These are phyloP conservation scores for Lentinula sp. DNA, from an alignment of 768 basidiomycete genomes.

Conservation along the genomic window DNA sequence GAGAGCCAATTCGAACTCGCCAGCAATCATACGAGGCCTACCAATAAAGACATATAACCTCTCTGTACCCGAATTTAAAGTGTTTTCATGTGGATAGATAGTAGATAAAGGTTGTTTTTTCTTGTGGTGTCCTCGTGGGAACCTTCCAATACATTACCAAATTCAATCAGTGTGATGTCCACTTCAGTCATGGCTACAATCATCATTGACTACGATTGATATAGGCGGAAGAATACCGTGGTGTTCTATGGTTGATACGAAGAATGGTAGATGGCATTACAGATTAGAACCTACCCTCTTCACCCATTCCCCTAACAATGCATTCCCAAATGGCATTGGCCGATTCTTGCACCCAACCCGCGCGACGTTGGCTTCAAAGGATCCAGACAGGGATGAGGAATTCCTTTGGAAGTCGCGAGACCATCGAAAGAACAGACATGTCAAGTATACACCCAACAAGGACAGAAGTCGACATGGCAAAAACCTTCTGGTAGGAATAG, in stretches of 20 bases:
- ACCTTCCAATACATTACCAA: too few relatives aligned
- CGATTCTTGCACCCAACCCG: not conserved
- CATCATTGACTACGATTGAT: too few relatives aligned
- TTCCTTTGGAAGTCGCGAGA: constrained; percentile 35
- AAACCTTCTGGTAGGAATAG: constrained; percentile 14
- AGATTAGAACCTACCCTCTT: not conserved
- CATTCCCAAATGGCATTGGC: not conserved
- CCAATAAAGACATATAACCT: too few relatives aligned
- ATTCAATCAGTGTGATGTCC: too few relatives aligned
- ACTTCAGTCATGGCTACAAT: too few relatives aligned
- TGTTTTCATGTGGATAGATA: too few relatives aligned
- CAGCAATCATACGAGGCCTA: too few relatives aligned
- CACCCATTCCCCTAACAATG: not conserved
- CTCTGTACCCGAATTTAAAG: too few relatives aligned
- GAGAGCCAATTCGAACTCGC: too few relatives aligned
- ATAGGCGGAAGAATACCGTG: not conserved
- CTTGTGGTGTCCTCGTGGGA: too few relatives aligned
- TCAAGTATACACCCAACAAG: constrained; percentile 16
- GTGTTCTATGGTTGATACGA: not conserved
- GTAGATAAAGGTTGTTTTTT: too few relatives aligned
- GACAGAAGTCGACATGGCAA: constrained; percentile 11
- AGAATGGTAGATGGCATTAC: not conserved
- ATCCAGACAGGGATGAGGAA: not conserved
- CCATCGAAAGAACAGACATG: constrained; percentile 30
- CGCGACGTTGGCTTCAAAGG: not conserved